Evolutionary conservation across 345 rosid genomes (phyloP).

Genomic region (Arabidopsis thaliana): DNA sequence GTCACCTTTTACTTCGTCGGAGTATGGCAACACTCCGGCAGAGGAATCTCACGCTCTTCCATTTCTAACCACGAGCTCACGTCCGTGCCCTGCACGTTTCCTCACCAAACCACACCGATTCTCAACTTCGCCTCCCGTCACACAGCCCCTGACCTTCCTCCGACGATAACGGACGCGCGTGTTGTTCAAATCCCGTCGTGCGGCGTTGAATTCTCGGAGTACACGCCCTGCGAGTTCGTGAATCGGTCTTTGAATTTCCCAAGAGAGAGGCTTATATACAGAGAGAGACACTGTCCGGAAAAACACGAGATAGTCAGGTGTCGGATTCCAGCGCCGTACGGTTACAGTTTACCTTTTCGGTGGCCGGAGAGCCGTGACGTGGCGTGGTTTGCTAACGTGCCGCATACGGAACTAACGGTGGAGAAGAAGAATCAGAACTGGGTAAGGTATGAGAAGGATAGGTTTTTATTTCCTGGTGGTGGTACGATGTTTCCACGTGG

Average conservation of each 20-base stretch:
- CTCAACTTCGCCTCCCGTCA: constrained; percentile 72
- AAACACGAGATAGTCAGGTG: constrained; percentile 45
- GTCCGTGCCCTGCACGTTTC: constrained; percentile 41
- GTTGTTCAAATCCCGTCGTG: constrained; percentile 63
- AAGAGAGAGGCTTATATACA: constrained; percentile 60
- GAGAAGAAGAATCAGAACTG: constrained; percentile 92
- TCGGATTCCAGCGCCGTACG: constrained; percentile 77
- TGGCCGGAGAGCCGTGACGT: constrained; percentile 86
- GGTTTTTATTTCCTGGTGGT: constrained; percentile 84
- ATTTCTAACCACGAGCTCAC: background rate
- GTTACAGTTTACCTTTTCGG: constrained; percentile 66
- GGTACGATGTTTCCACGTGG: constrained; percentile 95
- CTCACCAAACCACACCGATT: constrained; percentile 9
- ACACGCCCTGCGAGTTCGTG: constrained; percentile 83
- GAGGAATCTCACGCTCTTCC: constrained; percentile 28
- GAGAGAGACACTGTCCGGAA: constrained; percentile 69
- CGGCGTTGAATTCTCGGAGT: constrained; percentile 53
- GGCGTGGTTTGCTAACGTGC: constrained; percentile 88
- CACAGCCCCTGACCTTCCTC: constrained; percentile 51
- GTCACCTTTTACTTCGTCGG: constrained; percentile 60
- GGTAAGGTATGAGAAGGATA: constrained; percentile 64
- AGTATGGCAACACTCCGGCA: constrained; percentile 53
- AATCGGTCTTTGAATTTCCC: constrained; percentile 62
- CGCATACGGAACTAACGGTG: constrained; percentile 77
- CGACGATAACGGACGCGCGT: constrained; percentile 44